phyloP scores from a whole-genome alignment of 176 grass and related monocot genomes.

The Zizania latifolia region DNA sequence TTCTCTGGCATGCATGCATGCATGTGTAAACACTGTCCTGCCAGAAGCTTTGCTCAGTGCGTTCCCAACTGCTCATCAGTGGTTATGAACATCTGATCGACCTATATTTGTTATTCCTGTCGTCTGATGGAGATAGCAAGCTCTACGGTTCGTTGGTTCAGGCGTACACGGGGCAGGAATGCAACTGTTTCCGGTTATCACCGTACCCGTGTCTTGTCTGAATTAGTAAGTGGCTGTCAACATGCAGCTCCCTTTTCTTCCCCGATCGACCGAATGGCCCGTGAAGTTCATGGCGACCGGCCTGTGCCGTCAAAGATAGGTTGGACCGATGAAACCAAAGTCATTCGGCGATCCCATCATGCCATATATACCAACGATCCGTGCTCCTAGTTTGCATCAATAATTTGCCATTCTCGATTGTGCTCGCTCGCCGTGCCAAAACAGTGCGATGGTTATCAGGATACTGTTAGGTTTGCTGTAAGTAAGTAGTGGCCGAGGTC shows the following conservation, averaged over 20 bases:
- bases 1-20: too few species aligned
- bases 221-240: conserved; percentile 5
- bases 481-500: too few species aligned
- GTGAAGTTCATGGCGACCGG: conserved; percentile 15
- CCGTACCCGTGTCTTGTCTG: conserved; percentile 9
- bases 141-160: background rate
- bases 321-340: conserved; percentile 11
- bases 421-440: background rate
- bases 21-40: background rate
- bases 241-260: background rate
- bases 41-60: background rate
- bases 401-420: conserved; percentile 11
- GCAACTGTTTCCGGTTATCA: background rate
- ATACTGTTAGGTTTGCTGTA: too few species aligned
- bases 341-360: conserved; percentile 25
- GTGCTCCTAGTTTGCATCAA: conserved; percentile 5
- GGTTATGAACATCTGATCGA: background rate
- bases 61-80: background rate
- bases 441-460: too few species aligned
- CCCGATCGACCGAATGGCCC: background rate
- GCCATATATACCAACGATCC: background rate
- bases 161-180: background rate
- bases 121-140: background rate
- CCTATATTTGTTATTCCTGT: background rate
- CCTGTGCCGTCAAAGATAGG: background rate